phyloP scores from a whole-genome alignment of 179 eudicot species.

The Sideroxylon spinosum region DNA sequence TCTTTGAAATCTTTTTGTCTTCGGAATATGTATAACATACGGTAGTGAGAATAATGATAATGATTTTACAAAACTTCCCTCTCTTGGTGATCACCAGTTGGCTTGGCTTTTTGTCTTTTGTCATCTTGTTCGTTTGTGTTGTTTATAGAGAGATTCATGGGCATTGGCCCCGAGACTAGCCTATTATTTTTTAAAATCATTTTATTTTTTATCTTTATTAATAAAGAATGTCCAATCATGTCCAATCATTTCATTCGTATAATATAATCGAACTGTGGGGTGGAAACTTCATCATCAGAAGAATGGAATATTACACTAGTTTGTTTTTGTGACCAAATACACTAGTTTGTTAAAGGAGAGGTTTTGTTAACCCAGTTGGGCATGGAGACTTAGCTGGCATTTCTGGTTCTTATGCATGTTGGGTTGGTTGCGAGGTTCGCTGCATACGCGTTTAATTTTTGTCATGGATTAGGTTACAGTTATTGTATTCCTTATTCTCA shows the following conservation, averaged over 20 bases:
- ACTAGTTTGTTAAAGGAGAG: neutral
- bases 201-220: neutral
- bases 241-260: neutral
- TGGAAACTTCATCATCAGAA: constrained; percentile 8
- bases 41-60: neutral
- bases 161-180: neutral
- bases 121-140: neutral
- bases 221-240: constrained; percentile 6
- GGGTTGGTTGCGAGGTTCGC: neutral
- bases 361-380: neutral
- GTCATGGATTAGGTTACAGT: constrained; percentile 18
- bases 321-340: neutral
- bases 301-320: neutral
- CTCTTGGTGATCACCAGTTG: neutral
- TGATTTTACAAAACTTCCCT: neutral
- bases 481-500: constrained; percentile 14
- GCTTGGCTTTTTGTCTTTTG: neutral
- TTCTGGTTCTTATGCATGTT: neutral
- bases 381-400: constrained; percentile 5
- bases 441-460: constrained; percentile 4
- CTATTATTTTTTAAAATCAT: neutral
- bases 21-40: neutral
- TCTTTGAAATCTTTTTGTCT: neutral
- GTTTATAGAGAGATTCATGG: neutral
- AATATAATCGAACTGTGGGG: neutral